These are phyloP conservation scores for Talaromyces wortmannii DNA, from an alignment of 495 filamentous ascomycete species.

Conservation along the genomic window DNA sequence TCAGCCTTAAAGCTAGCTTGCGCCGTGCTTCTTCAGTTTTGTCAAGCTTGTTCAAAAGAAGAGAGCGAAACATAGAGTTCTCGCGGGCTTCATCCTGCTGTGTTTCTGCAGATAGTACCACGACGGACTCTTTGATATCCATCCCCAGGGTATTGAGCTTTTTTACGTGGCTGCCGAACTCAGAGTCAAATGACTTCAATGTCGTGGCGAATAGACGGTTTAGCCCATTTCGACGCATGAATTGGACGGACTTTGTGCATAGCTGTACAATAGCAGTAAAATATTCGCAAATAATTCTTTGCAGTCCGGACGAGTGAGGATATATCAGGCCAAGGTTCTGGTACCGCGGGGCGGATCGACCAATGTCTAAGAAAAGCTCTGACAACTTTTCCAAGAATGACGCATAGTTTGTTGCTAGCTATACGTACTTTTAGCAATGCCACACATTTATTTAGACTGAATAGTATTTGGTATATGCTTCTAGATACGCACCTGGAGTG, in stretches of 20 bases:
- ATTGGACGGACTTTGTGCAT: conserved; percentile 27
- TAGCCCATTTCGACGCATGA: conserved; percentile 9
- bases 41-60: neutral
- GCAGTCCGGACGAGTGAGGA: conserved; percentile 26
- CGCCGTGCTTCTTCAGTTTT: neutral
- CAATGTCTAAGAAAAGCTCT: conserved; percentile 29
- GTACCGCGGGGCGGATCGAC: conserved; percentile 33
- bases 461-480: neutral
- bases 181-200: neutral
- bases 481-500: conserved; percentile 22
- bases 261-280: conserved; percentile 32
- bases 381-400: conserved; percentile 35
- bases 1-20: conserved; percentile 17
- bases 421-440: neutral
- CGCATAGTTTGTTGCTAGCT: neutral
- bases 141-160: conserved; percentile 26
- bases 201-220: neutral
- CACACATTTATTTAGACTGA: too few species aligned
- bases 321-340: conserved; percentile 32
- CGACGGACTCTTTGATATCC: conserved; percentile 29
- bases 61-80: conserved; percentile 9
- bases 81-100: conserved; percentile 23
- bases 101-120: conserved; percentile 17
- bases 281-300: conserved; percentile 32
- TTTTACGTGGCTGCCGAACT: conserved; percentile 11